Conservation (phyloP, 306 rosid species). For the Medicago arabica region DNA sequence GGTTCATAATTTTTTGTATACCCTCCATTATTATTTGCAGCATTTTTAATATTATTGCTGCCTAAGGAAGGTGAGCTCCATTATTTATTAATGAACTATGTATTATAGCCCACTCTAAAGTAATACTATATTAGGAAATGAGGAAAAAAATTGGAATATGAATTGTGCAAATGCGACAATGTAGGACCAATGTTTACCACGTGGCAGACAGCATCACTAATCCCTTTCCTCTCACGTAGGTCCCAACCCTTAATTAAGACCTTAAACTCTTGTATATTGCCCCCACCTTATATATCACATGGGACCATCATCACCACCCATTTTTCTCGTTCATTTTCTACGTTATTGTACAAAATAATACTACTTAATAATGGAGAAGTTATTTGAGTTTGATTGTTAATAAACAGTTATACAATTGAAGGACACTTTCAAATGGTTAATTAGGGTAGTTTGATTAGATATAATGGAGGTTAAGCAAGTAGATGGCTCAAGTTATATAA, state of each 20-base stretch:
- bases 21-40: slow-evolving; percentile 50
- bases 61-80: slow-evolving; percentile 50
- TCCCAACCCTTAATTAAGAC: slow-evolving; percentile 43
- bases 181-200: slow-evolving; percentile 87
- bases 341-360: neutral
- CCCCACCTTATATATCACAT: slow-evolving; percentile 62
- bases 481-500: too few relatives aligned
- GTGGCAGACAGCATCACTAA: slow-evolving; percentile 83
- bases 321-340: slow-evolving; percentile 37
- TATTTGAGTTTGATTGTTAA: neutral
- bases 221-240: slow-evolving; percentile 54
- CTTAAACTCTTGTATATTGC: slow-evolving; percentile 28
- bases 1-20: slow-evolving; percentile 42
- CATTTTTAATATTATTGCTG: slow-evolving; percentile 40
- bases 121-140: slow-evolving; percentile 9
- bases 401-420: too few relatives aligned
- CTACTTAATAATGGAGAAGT: neutral
- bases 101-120: slow-evolving; percentile 20
- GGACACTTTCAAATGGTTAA: too few relatives aligned
- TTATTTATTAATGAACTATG: slow-evolving; percentile 45
- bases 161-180: slow-evolving; percentile 60
- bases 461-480: too few relatives aligned
- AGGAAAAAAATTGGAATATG: slow-evolving; percentile 6
- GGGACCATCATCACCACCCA: slow-evolving; percentile 51
- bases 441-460: too few relatives aligned